Conservation (phyloP, 805 yeast species). For the Candida anglica region DNA sequence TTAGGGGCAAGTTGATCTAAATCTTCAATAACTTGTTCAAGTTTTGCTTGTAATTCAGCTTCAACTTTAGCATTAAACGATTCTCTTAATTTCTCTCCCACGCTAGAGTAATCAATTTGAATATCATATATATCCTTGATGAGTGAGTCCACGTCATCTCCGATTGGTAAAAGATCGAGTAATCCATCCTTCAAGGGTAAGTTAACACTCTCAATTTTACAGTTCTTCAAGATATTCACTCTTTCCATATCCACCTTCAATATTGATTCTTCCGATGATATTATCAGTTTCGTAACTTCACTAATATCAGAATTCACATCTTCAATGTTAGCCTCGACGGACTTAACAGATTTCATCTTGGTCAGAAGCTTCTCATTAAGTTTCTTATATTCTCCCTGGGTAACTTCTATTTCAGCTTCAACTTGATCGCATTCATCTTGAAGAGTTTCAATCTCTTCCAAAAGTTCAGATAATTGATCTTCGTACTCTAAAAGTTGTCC, state of each 20-base stretch:
- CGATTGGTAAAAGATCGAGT: constrained; percentile 59
- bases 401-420: constrained; percentile 26
- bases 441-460: constrained; percentile 27
- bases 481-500: constrained; percentile 35
- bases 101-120: constrained; percentile 49
- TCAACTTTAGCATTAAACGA: constrained; percentile 35
- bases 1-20: constrained; percentile 67
- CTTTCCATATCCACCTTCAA: constrained; percentile 55
- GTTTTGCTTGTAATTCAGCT: constrained; percentile 27
- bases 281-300: constrained; percentile 26
- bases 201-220: constrained; percentile 67
- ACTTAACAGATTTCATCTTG: constrained; percentile 25
- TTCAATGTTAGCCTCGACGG: constrained; percentile 24
- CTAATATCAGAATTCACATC: constrained; percentile 36
- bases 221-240: constrained; percentile 57
- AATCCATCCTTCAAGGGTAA: constrained; percentile 63
- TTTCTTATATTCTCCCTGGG: constrained; percentile 14
- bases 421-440: constrained; percentile 17
- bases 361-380: constrained; percentile 8
- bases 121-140: constrained; percentile 42
- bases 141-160: constrained; percentile 40
- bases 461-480: constrained; percentile 22
- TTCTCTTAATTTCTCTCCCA: constrained; percentile 43
- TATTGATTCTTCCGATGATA: constrained; percentile 46
- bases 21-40: constrained; percentile 34